These are phyloP conservation scores for Sphagnurus paluster DNA, from an alignment of 1,284 basidiomycete genomes.

Conservation along the genomic window DNA sequence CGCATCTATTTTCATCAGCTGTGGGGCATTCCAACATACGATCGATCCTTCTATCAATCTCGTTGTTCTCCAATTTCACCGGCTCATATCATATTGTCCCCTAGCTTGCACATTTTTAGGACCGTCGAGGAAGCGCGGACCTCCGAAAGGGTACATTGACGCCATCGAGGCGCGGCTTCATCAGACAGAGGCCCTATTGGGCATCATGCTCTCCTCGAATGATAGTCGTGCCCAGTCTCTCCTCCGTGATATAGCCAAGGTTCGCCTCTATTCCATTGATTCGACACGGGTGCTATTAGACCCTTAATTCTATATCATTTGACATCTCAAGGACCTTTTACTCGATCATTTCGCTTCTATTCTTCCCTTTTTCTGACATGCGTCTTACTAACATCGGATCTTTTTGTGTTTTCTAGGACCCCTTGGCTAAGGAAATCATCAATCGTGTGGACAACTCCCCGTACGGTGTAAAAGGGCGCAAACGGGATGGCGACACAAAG, in stretches of 20 bases:
- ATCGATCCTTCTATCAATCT: conserved; percentile 4
- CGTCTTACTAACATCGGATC: conserved; percentile 4
- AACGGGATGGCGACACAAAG: conserved; percentile 35
- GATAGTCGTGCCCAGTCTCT: conserved; percentile 65
- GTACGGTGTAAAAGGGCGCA: conserved; percentile 70
- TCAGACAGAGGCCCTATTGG: conserved; percentile 83
- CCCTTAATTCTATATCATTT: conserved; percentile 4
- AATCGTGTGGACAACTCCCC: conserved; percentile 73
- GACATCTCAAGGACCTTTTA: conserved; percentile 3
- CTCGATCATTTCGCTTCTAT: conserved; percentile 1
- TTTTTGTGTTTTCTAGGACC: conserved; percentile 44
- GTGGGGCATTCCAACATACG: background rate
- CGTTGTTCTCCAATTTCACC: conserved; percentile 7
- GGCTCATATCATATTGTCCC: conserved; percentile 7
- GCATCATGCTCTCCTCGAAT: conserved; percentile 68
- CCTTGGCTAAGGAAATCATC: conserved; percentile 73
- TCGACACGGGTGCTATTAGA: background rate
- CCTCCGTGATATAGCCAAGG: conserved; percentile 56
- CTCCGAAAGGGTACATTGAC: conserved; percentile 89
- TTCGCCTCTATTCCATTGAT: conserved; percentile 19
- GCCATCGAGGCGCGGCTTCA: conserved; percentile 87
- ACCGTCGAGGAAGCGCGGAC: conserved; percentile 79
- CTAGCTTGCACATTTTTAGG: conserved; percentile 80
- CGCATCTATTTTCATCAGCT: too few relatives aligned
- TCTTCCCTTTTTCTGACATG: background rate